Base-by-base conservation (phyloP, 495 filamentous ascomycete genomes). In the Cercophora sp. region DNA sequence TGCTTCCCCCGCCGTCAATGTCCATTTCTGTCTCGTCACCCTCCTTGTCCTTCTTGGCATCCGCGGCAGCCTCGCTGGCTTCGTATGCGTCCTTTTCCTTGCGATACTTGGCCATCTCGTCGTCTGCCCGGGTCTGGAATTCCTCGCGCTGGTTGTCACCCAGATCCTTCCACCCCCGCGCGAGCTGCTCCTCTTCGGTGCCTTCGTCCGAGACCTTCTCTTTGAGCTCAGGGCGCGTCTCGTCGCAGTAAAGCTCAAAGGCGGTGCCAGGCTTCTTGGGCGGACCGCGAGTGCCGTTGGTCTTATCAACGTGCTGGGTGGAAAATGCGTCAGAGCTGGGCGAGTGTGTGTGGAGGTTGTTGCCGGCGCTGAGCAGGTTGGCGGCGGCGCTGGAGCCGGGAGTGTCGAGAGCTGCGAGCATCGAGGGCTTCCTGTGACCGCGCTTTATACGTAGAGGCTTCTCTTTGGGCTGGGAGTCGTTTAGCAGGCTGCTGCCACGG, bases 391-490 rank as follows among this genome's bases (percentile, higher is more conserved):
- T 65, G 46, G 42, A 55, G 44, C 57, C 59, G 16, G 41, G 56
- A 1, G 54, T 52, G 20, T 68, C 63, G 37, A 54, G 42, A 29
- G 58, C 55, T 39, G 66, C 57, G 20, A 77, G 64, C 15, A 73
- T 66, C 43, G 73, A 74, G 19, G 76, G 71, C 64, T 80, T 80
- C 27, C 79, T 65, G 49, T 80, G 86, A 26, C 85, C 85, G 40
- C 91, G 86, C 76, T 96, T 96, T 25, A 84, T 83, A 51, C 91
- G 87, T 44, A 96, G 77, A 13, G 91, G 91, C 56, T 93, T 91
- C 67, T 96, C 90, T 71, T 92, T 85, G 13, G 89, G 89, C 89
- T 95, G 63, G 1, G 48, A 52, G 31, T 10, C 35, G 46, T 48
- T 63, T 40, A 57, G 59, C 54, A 67, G 51, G 55, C 20, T 60